A percentile compares a stretch with the other conserved stretches of the same genome.
These are phyloP conservation scores for Saccharomycopsis microspora DNA, from an alignment of 805 yeast genomes.

Conservation along the genomic window DNA sequence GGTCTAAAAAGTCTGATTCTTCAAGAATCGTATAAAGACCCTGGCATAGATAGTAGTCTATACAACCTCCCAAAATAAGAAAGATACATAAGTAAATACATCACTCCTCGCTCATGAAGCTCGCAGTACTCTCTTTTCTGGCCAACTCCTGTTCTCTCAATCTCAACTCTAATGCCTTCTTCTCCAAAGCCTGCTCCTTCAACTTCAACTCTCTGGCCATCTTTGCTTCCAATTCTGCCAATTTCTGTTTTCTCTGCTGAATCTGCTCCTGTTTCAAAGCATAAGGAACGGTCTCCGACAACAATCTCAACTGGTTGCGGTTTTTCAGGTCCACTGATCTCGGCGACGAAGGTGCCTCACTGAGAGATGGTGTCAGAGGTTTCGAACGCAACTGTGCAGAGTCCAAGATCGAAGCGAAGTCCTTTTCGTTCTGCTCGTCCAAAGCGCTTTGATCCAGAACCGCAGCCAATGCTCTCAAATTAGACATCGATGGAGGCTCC, in stretches of 20 bases:
- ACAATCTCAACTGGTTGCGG: slow-evolving; percentile 58
- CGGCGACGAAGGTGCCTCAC: slow-evolving; percentile 1
- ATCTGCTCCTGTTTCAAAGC: slow-evolving; percentile 68
- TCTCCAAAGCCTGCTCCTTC: slow-evolving; percentile 68
- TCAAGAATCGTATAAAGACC: too few species aligned
- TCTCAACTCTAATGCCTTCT: slow-evolving; percentile 62
- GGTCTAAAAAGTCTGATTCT: too few species aligned
- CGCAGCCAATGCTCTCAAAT: slow-evolving; percentile 38
- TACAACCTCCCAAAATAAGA: too few species aligned
- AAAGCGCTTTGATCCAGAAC: slow-evolving; percentile 9
- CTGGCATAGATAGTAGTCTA: too few species aligned
- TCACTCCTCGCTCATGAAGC: too few species aligned
- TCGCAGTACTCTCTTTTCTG: too few species aligned
- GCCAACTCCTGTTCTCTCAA: slow-evolving; percentile 34
- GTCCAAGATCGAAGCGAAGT: slow-evolving; percentile 15
- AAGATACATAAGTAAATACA: too few species aligned
- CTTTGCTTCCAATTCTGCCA: slow-evolving; percentile 70
- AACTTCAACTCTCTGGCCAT: slow-evolving; percentile 63
- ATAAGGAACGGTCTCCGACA: slow-evolving; percentile 80
- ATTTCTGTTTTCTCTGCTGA: slow-evolving; percentile 61
- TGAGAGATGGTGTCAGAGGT: slow-evolving; percentile 1
- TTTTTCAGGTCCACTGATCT: slow-evolving; percentile 16
- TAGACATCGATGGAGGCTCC: slow-evolving; percentile 50
- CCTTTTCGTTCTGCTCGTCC: slow-evolving; percentile 16
- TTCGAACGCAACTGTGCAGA: slow-evolving; percentile 2